Evolutionary conservation across 768 basidiomycete genomes (phyloP).

Genomic region (Mycena chlorophos): DNA sequence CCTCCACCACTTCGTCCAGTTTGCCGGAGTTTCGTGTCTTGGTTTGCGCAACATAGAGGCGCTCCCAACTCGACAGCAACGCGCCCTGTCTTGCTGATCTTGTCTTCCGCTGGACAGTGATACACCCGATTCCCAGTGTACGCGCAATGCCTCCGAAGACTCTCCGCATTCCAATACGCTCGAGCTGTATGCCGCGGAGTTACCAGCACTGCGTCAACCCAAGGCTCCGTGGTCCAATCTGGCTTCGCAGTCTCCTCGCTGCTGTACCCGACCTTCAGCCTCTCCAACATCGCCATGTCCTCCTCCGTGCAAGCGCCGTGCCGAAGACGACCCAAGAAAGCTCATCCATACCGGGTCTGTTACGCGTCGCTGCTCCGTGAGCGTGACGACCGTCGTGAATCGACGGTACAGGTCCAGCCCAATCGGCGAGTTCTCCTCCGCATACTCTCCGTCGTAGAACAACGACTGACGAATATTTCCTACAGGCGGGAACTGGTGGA

Average conservation of each 20-base stretch:
- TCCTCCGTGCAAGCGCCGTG: constrained; percentile 29
- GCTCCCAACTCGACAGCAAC: not conserved
- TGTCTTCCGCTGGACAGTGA: not conserved
- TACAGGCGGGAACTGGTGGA: no score
- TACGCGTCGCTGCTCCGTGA: no score
- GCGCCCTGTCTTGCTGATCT: no score
- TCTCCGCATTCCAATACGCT: not conserved
- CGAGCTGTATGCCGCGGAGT: not conserved
- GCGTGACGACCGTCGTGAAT: no score
- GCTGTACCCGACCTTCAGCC: constrained; percentile 14
- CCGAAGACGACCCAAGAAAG: constrained; percentile 29
- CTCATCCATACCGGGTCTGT: constrained; percentile 33
- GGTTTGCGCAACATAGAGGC: not conserved
- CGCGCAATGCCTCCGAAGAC: not conserved
- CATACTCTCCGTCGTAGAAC: no score
- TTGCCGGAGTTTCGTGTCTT: not conserved
- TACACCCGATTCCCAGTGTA: not conserved
- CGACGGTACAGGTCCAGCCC: no score
- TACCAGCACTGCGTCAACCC: constrained; percentile 3
- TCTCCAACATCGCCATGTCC: constrained; percentile 29
- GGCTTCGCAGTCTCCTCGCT: not conserved
- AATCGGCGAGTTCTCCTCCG: no score
- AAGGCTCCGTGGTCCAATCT: not conserved
- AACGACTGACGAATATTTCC: no score
- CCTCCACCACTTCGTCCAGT: not conserved